These are phyloP conservation scores for Blastomyces percursus DNA, from an alignment of 2,329 filamentous ascomycete genomes.

Conservation along the genomic window DNA sequence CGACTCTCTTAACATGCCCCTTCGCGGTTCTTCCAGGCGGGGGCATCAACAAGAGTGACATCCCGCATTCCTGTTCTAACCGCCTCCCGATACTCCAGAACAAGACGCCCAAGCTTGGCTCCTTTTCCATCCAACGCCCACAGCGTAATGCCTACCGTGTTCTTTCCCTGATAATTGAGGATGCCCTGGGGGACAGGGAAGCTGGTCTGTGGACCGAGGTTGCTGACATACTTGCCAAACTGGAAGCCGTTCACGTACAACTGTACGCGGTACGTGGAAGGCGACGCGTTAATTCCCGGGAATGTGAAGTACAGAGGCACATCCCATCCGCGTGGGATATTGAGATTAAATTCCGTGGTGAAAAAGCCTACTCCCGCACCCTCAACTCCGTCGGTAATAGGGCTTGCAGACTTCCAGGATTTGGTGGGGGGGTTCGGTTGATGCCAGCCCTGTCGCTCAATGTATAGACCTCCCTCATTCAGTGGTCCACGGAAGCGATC, in stretches of 20 bases:
- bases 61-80: slow-evolving; percentile 41
- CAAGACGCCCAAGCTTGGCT: slow-evolving; percentile 46
- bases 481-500: slow-evolving; percentile 44
- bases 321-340: slow-evolving; percentile 44
- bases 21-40: slow-evolving; percentile 37
- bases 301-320: slow-evolving; percentile 46
- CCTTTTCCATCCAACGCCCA: slow-evolving; percentile 54
- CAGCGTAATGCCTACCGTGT: slow-evolving; percentile 56
- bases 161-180: slow-evolving; percentile 57
- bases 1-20: slow-evolving; percentile 39
- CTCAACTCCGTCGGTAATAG: slow-evolving; percentile 29
- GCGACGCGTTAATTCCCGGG: slow-evolving; percentile 44
- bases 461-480: slow-evolving; percentile 48
- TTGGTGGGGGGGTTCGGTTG: slow-evolving; percentile 38
- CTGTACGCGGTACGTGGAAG: slow-evolving; percentile 49
- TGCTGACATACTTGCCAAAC: slow-evolving; percentile 55
- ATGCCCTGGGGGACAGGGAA: slow-evolving; percentile 67
- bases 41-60: slow-evolving; percentile 38
- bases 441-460: slow-evolving; percentile 47
- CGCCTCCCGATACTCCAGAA: slow-evolving; percentile 39
- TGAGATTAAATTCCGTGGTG: slow-evolving; percentile 40
- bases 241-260: slow-evolving; percentile 69
- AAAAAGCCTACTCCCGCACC: slow-evolving; percentile 44
- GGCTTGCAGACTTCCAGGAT: slow-evolving; percentile 26
- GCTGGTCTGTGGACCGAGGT: slow-evolving; percentile 61